phyloP scores from a whole-genome alignment of 768 basidiomycete genomes.

The Mycena amicta region DNA sequence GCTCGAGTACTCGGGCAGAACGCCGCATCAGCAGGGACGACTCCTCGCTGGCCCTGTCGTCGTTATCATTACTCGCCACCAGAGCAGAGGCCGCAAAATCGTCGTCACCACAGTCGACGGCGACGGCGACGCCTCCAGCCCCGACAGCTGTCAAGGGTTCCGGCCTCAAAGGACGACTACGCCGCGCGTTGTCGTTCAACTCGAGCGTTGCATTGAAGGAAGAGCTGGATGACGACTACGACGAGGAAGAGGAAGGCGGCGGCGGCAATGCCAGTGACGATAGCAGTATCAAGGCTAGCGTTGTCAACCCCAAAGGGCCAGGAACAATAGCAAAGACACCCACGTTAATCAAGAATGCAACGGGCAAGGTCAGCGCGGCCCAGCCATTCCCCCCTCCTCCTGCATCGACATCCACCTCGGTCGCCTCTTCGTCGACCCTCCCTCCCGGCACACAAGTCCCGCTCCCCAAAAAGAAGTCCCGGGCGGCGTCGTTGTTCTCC shows the following conservation, averaged over 20 bases:
- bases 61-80: slow-evolving; percentile 17
- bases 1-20: slow-evolving; percentile 43
- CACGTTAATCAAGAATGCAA: slow-evolving; percentile 31
- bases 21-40: slow-evolving; percentile 52
- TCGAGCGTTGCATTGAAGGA: slow-evolving; percentile 59
- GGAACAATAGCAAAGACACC: slow-evolving; percentile 36
- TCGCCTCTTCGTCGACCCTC: slow-evolving; percentile 2
- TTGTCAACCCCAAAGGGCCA: slow-evolving; percentile 23
- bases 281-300: slow-evolving; percentile 36
- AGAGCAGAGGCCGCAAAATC: slow-evolving; percentile 10
- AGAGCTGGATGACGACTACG: slow-evolving; percentile 47
- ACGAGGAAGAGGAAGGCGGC: not conserved
- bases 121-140: slow-evolving; percentile 5
- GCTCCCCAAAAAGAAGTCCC: slow-evolving; percentile 65
- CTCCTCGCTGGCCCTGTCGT: slow-evolving; percentile 23
- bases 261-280: slow-evolving; percentile 1
- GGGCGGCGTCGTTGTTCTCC: slow-evolving; percentile 71
- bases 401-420: not conserved
- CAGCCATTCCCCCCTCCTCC: too few relatives aligned
- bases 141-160: slow-evolving; percentile 45
- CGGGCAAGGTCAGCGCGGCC: slow-evolving; percentile 26
- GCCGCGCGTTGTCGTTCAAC: slow-evolving; percentile 72
- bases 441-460: slow-evolving; percentile 6
- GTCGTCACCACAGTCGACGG: not conserved
- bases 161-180: slow-evolving; percentile 77